Conservation (phyloP, 441 rosid species). For the Euphorbia schlechtendalii region DNA sequence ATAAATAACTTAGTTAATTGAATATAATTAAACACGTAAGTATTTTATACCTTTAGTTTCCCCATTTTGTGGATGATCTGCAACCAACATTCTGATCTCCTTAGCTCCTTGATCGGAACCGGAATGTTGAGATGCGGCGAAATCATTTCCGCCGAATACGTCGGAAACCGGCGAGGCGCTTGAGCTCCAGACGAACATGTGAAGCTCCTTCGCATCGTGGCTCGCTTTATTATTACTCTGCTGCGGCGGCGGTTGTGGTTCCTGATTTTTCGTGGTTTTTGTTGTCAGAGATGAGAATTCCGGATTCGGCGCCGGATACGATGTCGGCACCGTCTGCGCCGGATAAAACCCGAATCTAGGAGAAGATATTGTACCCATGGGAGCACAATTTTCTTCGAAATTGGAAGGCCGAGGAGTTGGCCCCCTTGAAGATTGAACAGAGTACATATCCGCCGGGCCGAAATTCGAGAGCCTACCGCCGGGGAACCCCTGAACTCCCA, state of each 20-base stretch:
- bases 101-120: conserved; percentile 85
- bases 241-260: conserved; percentile 24
- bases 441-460: conserved; percentile 61
- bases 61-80: conserved; percentile 67
- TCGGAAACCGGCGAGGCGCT: conserved; percentile 90
- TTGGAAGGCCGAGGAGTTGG: conserved; percentile 74
- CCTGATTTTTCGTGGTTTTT: conserved; percentile 26
- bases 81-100: conserved; percentile 88
- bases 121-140: conserved; percentile 50
- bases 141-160: conserved; percentile 55
- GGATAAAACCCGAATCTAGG: conserved; percentile 85
- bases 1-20: neutral
- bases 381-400: conserved; percentile 64
- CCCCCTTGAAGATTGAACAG: conserved; percentile 77
- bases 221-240: conserved; percentile 25
- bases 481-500: conserved; percentile 62
- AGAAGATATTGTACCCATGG: conserved; percentile 42
- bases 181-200: conserved; percentile 98
- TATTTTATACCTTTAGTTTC: conserved; percentile 48
- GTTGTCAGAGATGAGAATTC: conserved; percentile 34
- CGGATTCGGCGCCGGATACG: conserved; percentile 90
- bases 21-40: neutral
- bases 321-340: conserved; percentile 45
- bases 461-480: conserved; percentile 63
- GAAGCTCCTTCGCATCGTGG: conserved; percentile 66